Evolutionary conservation across 805 yeast genomes (phyloP).

Genomic region (Komagataella pastoris): DNA sequence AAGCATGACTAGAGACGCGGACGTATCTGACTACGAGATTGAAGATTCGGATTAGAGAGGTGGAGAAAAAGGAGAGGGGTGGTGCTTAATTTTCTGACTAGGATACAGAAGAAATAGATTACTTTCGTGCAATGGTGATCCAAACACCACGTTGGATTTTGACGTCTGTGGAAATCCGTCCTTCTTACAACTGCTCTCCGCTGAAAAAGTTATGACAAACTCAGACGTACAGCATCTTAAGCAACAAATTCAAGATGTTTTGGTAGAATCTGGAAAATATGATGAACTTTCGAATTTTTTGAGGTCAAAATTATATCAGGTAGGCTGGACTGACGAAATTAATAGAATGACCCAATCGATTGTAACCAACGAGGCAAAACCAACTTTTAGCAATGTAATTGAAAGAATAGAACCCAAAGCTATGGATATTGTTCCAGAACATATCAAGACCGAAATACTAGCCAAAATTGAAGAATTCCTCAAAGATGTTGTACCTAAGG

Average conservation of each 20-base stretch:
- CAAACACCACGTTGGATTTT: background rate
- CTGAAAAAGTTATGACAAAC: slow-evolving; percentile 5
- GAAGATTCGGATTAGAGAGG: background rate
- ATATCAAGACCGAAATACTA: slow-evolving; percentile 46
- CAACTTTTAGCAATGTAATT: slow-evolving; percentile 40
- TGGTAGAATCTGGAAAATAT: slow-evolving; percentile 70
- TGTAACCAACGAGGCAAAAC: slow-evolving; percentile 21
- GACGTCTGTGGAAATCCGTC: background rate
- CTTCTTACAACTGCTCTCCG: background rate
- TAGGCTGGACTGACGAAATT: slow-evolving; percentile 81
- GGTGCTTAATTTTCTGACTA: no score
- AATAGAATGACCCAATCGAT: slow-evolving; percentile 13
- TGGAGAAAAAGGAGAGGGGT: background rate
- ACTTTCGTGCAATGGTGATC: background rate
- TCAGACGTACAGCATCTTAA: slow-evolving; percentile 20
- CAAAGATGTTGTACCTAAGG: slow-evolving; percentile 29
- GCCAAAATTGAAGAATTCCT: slow-evolving; percentile 45
- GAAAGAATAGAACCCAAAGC: slow-evolving; percentile 52
- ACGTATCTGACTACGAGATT: background rate
- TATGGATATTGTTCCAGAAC: slow-evolving; percentile 50
- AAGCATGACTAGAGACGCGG: background rate
- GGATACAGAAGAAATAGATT: no score
- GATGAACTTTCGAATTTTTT: slow-evolving; percentile 56
- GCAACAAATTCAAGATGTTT: slow-evolving; percentile 53
- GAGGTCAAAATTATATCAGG: slow-evolving; percentile 50